Evolutionary conservation across 1,139 yeast genomes (phyloP), one percentile per base, ranked within the genome.

Genomic region (Zygosaccharomyces sapae): DNA sequence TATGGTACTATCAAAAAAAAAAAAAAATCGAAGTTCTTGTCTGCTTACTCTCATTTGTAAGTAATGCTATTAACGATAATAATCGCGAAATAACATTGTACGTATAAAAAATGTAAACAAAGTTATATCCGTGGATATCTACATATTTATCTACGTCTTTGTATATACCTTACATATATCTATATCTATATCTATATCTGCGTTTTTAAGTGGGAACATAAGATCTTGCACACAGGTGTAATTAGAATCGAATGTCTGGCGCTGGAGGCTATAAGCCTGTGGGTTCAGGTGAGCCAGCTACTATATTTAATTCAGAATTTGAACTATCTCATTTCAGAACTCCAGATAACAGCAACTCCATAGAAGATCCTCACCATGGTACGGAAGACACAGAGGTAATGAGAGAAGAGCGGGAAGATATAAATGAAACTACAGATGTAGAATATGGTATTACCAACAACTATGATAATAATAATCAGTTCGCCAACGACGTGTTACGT

Each of bases 271-370:
- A 38, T 8, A 27, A 29, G 9, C 34, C 41, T 9, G n/a, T 38
- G 8, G 33, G 34, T 3, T 29, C 41, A 18, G 33, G 19, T 5
- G 25, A 38, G 20, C 41, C 22, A 4, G 33, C 9, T 1, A 38
- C 2, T 27, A 33, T 25, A 8, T 7, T 12, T 8, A 27, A 38
- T 19, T 3, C 29, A 25, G 41, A 38, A 18, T 44, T 47, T 6
- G 50, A 47, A 24, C 43, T 47, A 27, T 38, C 47, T 8, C 45
- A 47, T 42, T 47, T 47, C 31, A 20, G 41, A 22, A 24, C 16
- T 13, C 18, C 6, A 16, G 22, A 38, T 18, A 27, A 18, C 16
- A 9, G 12, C 33, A 25, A 4, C 33, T 1, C 7, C 25, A n/a
- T 3, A 6, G 5, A 38, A 25, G 22, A 16, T 38, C 5, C 33